Evolutionary conservation across 352 stramenopile species (phyloP), one percentile per base, ranked within the genome.

Genomic region (Globisporangium irregulare): DNA sequence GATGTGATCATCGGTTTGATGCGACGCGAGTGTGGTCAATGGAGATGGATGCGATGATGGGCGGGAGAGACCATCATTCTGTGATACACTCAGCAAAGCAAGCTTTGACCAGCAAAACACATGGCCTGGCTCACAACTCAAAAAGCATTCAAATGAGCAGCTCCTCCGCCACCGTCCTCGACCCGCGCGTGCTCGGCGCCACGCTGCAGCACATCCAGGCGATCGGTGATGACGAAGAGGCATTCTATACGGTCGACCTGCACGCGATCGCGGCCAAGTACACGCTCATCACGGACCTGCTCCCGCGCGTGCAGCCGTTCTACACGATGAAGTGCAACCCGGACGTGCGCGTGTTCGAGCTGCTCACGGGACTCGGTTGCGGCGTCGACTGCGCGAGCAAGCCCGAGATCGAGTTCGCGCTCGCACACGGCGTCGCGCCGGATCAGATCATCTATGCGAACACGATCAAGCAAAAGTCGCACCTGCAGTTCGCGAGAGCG

Each of bases 241-340:
- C 75, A 27, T 91, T 92, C 68, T 91, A 88, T 74, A 82, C 78
- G 7, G 80, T 90, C 59, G 75, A 91, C 70, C 72, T 91, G 57
- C 64, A 67, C 15, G 64, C 73, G 53, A 71, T 91, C 32, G 75
- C 81, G n/a, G 73, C 69, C 38, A 76, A 91, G 66, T 82, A 82
- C 70, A 43, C 66, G 32, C 70, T 80, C 62, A 77, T 86, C 68
- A 68, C 77, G 65, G 57, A 69, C 91, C 57, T 77, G 72, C 50
- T 86, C 7, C 76, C 79, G 38, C 77, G 76, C 22, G 76, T 84
- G 51, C 34, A 78, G 57, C 89, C 90, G 10, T 97, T 95, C 72
- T 98, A 97, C 76, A 94, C 92, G 34, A 84, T 98, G 69, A 98
- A 98, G 69, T 97, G 91, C 77, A 94, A 97, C 73, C 83, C 85